Conservation (phyloP, 2,329 filamentous ascomycete genomes). For the Fusarium falciforme region DNA sequence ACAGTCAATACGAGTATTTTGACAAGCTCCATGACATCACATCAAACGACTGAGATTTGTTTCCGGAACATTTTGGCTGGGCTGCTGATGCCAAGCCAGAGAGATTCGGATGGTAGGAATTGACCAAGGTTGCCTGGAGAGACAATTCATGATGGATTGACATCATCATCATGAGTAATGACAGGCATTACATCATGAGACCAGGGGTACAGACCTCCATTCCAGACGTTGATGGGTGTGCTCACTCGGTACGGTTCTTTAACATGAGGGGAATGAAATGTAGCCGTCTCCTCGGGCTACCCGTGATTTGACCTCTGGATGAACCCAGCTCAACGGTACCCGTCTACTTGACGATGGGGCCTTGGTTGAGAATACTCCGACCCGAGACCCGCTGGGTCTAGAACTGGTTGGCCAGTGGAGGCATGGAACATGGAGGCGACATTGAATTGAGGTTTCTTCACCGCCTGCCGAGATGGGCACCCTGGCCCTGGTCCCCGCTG, state of each 20-base stretch:
- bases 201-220: background rate
- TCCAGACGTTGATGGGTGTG: background rate
- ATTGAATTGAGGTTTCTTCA: background rate
- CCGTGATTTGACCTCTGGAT: conserved; percentile 6
- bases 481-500: background rate
- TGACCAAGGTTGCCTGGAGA: background rate
- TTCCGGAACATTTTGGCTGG: background rate
- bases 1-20: background rate
- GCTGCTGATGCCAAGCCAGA: background rate
- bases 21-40: background rate
- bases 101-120: background rate
- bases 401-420: background rate
- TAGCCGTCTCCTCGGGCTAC: conserved; percentile 10
- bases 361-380: conserved; percentile 6
- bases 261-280: background rate
- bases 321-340: background rate
- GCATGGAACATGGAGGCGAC: background rate
- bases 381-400: conserved; percentile 9
- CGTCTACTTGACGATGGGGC: conserved; percentile 7
- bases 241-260: background rate
- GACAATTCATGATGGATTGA: conserved; percentile 22
- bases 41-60: background rate
- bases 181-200: conserved; percentile 34
- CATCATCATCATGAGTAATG: conserved; percentile 27
- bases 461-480: conserved; percentile 6